Evolutionary conservation across 345 rosid species (phyloP).

Genomic region (Rhodamnia rubescens): DNA sequence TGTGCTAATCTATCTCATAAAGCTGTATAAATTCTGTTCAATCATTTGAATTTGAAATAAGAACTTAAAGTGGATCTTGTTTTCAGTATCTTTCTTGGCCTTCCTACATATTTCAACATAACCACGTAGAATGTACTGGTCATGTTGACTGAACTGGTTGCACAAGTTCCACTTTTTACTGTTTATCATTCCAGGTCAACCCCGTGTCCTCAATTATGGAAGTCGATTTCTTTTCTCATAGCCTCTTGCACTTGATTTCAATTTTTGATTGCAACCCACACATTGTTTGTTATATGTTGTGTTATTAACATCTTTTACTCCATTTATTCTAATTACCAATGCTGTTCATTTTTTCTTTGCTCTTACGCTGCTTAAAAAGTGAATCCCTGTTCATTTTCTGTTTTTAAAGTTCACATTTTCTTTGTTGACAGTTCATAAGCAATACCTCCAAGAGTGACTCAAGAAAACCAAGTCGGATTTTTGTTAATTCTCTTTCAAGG

Average conservation of each 20-base stretch:
- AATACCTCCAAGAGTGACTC: background rate
- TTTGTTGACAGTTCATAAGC: background rate
- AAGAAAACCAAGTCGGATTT: background rate
- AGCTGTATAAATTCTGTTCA: background rate
- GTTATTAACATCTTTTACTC: background rate
- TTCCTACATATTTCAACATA: background rate
- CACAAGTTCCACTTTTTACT: background rate
- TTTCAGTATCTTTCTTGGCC: background rate
- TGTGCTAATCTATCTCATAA: background rate
- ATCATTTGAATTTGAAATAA: background rate
- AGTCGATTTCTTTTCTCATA: background rate
- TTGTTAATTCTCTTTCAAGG: background rate
- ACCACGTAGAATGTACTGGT: background rate
- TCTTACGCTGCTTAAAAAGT: background rate
- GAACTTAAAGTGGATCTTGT: background rate
- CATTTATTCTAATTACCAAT: background rate
- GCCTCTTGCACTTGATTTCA: background rate
- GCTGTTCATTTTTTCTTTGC: background rate
- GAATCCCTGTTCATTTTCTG: background rate
- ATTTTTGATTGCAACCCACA: background rate
- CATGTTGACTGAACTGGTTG: background rate
- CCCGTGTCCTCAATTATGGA: background rate
- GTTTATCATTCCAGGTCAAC: background rate
- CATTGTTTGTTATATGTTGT: background rate
- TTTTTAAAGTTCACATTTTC: background rate